Evolutionary conservation across 495 filamentous ascomycete genomes (phyloP).

Genomic region (Baudoinia panamericana): DNA sequence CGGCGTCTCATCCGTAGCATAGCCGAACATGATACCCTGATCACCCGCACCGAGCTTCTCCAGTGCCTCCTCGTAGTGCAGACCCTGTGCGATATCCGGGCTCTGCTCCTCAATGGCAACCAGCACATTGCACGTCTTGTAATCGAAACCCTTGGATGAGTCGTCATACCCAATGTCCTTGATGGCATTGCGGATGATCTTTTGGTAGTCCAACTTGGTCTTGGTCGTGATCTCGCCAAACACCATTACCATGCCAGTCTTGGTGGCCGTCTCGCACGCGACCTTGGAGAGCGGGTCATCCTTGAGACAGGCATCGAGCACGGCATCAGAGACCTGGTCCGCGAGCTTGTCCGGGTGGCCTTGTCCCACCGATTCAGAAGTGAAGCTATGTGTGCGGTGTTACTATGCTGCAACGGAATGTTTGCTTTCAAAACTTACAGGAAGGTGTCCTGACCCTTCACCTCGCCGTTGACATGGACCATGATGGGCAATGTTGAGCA

Average conservation of each 20-base stretch:
- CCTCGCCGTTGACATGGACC: too few relatives aligned
- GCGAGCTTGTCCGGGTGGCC: conserved; percentile 36
- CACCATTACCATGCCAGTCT: conserved; percentile 99
- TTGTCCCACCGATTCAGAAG: conserved; percentile 96
- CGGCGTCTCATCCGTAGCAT: conserved; percentile 98
- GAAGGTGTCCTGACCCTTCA: too few relatives aligned
- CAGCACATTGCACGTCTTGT: conserved; percentile 98
- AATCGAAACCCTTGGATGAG: conserved; percentile 97
- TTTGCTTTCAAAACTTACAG: too few relatives aligned
- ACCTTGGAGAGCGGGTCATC: conserved; percentile 96
- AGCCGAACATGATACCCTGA: conserved; percentile 99
- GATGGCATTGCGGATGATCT: conserved; percentile 86
- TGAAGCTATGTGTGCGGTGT: conserved; percentile 91
- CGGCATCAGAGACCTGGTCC: conserved; percentile 95
- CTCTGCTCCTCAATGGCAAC: conserved; percentile 99
- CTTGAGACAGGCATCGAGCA: conserved; percentile 92
- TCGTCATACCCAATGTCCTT: conserved; percentile 97
- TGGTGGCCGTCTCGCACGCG: conserved; percentile 96
- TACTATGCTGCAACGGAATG: too few relatives aligned
- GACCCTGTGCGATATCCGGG: conserved; percentile 95
- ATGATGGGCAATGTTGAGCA: too few relatives aligned
- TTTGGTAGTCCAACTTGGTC: conserved; percentile 90
- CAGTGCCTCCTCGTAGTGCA: conserved; percentile 89
- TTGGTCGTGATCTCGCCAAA: conserved; percentile 99
- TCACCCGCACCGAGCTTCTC: conserved; percentile 98